phyloP scores from a whole-genome alignment of 331 rosid genomes.

The Pyrus hybrid region DNA sequence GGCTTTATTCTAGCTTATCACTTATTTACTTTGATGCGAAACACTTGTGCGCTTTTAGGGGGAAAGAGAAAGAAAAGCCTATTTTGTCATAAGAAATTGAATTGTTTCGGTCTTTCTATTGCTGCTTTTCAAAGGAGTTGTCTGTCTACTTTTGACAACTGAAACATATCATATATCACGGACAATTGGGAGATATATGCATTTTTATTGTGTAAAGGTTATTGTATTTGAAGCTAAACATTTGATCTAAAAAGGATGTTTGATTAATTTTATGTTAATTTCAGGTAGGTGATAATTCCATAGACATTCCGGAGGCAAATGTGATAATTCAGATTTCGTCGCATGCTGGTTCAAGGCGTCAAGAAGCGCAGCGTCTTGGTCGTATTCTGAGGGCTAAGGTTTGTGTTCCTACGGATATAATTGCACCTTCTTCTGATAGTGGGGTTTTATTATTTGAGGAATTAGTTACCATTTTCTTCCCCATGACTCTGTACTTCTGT shows the following conservation, averaged over 20 bases:
- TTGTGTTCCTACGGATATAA: conserved; percentile 1
- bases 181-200: not conserved
- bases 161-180: not conserved
- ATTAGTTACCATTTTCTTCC: no score
- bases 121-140: not conserved
- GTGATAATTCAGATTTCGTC: conserved; percentile 96
- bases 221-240: not conserved
- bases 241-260: not conserved
- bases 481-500: no score
- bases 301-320: conserved; percentile 95
- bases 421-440: not conserved
- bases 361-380: conserved; percentile 96
- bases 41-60: not conserved
- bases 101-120: not conserved
- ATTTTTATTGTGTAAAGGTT: not conserved
- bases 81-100: not conserved
- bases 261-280: conserved; percentile 11
- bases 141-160: not conserved
- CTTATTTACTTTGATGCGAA: not conserved
- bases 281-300: conserved; percentile 96
- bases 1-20: not conserved
- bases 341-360: conserved; percentile 98
- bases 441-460: no score
- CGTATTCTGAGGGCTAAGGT: conserved; percentile 99
- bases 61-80: not conserved